phyloP scores from a whole-genome alignment of 768 basidiomycete genomes.

The Leccinum subtestaceum region DNA sequence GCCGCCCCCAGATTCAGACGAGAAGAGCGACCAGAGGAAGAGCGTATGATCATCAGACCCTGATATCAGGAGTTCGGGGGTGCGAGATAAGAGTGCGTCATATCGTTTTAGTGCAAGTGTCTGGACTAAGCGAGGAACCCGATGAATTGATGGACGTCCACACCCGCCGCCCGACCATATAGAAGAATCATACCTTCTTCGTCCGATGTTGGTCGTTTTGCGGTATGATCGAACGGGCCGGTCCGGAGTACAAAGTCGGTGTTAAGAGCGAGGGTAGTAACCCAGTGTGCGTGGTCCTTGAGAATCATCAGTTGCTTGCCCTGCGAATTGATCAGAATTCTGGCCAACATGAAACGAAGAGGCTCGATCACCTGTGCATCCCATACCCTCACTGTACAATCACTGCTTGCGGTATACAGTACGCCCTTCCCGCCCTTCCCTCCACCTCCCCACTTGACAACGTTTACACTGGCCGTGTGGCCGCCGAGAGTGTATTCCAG shows the following conservation, averaged over 20 bases:
- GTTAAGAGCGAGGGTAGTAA: constrained; percentile 92
- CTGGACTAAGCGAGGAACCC: constrained; percentile 51
- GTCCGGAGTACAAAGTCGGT: constrained; percentile 95
- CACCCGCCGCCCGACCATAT: not conserved
- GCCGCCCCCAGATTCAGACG: constrained; percentile 35
- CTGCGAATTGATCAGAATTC: constrained; percentile 37
- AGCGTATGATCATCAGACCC: constrained; percentile 98
- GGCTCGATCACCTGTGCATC: constrained; percentile 69
- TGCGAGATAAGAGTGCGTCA: constrained; percentile 56
- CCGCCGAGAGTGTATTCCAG: constrained; percentile 87
- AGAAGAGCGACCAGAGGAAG: constrained; percentile 90
- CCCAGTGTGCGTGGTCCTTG: constrained; percentile 98
- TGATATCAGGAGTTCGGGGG: constrained; percentile 85
- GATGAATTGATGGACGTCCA: not conserved
- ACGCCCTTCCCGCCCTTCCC: constrained; percentile 63
- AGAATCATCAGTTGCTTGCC: constrained; percentile 81
- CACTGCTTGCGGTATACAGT: constrained; percentile 93
- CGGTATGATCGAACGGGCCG: constrained; percentile 89
- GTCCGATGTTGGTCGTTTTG: constrained; percentile 74
- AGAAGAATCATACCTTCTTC: constrained; percentile 61
- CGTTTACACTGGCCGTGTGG: constrained; percentile 91
- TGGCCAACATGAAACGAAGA: not conserved
- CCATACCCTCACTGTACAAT: constrained; percentile 94
- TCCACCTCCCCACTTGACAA: constrained; percentile 94
- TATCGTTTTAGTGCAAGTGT: constrained; percentile 75